Conservation (phyloP, 2,329 filamentous ascomycete genomes). For the Ophioceras dolichostomum region DNA sequence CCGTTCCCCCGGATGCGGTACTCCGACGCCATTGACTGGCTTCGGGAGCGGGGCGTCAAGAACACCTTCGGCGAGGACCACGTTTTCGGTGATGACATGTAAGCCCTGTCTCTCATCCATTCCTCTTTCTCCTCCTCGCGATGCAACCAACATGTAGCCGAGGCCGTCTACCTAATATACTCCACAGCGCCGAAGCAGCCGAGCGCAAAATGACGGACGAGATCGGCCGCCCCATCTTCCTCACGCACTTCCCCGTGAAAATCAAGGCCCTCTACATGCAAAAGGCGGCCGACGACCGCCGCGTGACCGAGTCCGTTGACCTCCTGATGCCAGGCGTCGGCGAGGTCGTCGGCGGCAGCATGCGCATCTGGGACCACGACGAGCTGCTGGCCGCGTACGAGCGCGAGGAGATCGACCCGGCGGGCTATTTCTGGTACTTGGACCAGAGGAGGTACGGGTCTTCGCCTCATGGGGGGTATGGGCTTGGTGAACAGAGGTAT, state of each 20-base stretch:
- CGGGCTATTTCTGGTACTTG: conserved; percentile 95
- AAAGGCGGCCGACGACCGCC: conserved; percentile 62
- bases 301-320: conserved; percentile 90
- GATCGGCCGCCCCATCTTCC: conserved; percentile 75
- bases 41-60: conserved; percentile 67
- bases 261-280: conserved; percentile 99
- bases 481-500: conserved; percentile 55
- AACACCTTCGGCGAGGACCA: conserved; percentile 91
- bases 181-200: conserved; percentile 66
- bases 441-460: conserved; percentile 94
- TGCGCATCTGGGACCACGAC: conserved; percentile 89
- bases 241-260: conserved; percentile 86
- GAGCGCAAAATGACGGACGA: conserved; percentile 95
- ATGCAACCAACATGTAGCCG: too few relatives aligned
- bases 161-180: too few relatives aligned
- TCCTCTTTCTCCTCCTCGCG: too few relatives aligned
- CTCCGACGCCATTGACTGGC: conserved; percentile 86
- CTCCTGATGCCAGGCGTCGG: conserved; percentile 79
- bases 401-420: conserved; percentile 71
- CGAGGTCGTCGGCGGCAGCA: conserved; percentile 91
- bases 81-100: conserved; percentile 87
- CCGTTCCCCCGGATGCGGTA: conserved; percentile 96
- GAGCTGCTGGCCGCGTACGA: conserved; percentile 83
- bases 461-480: conserved; percentile 12
- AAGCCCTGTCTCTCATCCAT: too few relatives aligned